Evolutionary conservation across 2,329 filamentous ascomycete genomes (phyloP).

Genomic region (Exophiala spinifera): DNA sequence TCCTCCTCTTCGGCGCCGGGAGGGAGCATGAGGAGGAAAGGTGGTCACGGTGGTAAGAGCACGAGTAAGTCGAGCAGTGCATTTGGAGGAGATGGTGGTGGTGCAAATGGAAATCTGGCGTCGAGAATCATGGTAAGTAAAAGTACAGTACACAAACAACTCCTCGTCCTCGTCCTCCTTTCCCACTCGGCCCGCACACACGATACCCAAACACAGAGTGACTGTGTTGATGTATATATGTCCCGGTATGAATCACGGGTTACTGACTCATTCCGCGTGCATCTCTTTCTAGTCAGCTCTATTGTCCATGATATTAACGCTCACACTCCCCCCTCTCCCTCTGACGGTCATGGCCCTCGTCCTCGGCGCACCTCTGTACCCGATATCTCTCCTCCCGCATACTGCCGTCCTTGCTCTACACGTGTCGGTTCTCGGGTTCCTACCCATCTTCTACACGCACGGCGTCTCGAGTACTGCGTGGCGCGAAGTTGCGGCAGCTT

Average conservation of each 20-base stretch:
- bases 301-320: slow-evolving; percentile 60
- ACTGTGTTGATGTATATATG: no score
- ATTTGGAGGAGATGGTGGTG: not conserved
- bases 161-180: no score
- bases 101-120: slow-evolving; percentile 20
- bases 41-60: slow-evolving; percentile 6
- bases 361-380: slow-evolving; percentile 74
- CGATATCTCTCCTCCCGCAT: slow-evolving; percentile 70
- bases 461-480: slow-evolving; percentile 72
- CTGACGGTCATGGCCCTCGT: slow-evolving; percentile 63
- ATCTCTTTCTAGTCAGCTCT: slow-evolving; percentile 23
- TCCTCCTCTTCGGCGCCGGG: slow-evolving; percentile 5
- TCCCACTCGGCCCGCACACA: not conserved
- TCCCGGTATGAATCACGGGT: no score
- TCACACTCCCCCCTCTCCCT: slow-evolving; percentile 54
- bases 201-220: no score
- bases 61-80: slow-evolving; percentile 5
- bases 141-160: no score
- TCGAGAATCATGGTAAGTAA: slow-evolving; percentile 30
- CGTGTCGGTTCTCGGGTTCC: slow-evolving; percentile 71
- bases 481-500: slow-evolving; percentile 64
- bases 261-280: no score
- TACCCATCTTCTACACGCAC: slow-evolving; percentile 81
- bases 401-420: slow-evolving; percentile 80
- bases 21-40: slow-evolving; percentile 26